A percentile compares a stretch with the other conserved stretches of the same genome.
phyloP scores from a whole-genome alignment of 2,329 filamentous ascomycete species.

The Arthrocladium fulminans region DNA sequence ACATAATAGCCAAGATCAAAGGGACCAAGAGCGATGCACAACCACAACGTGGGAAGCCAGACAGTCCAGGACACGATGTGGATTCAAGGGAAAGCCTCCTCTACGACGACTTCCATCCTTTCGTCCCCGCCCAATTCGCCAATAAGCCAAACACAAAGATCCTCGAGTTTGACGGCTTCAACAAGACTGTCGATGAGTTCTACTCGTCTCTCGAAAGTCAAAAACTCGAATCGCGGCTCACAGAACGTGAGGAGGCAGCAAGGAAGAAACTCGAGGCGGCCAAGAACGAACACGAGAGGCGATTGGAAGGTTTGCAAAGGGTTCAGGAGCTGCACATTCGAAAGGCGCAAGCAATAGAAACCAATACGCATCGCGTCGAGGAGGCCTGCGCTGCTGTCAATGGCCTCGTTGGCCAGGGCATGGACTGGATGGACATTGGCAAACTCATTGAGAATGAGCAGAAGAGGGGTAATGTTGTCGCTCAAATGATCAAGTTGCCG shows the following conservation, averaged over 20 bases:
- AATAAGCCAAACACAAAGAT: slow-evolving; percentile 57
- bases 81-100: slow-evolving; percentile 43
- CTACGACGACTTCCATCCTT: slow-evolving; percentile 95
- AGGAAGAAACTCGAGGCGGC: slow-evolving; percentile 80
- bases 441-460: slow-evolving; percentile 84
- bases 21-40: slow-evolving; percentile 23
- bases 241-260: slow-evolving; percentile 72
- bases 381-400: slow-evolving; percentile 91
- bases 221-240: slow-evolving; percentile 73
- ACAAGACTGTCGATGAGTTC: slow-evolving; percentile 90
- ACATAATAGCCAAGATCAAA: slow-evolving; percentile 67
- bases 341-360: slow-evolving; percentile 83
- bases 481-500: slow-evolving; percentile 75
- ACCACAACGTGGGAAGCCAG: slow-evolving; percentile 30
- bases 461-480: slow-evolving; percentile 70
- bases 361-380: slow-evolving; percentile 82
- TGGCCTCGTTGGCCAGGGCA: slow-evolving; percentile 80
- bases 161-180: slow-evolving; percentile 74
- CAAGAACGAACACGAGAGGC: slow-evolving; percentile 69
- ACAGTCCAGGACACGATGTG: slow-evolving; percentile 27
- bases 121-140: slow-evolving; percentile 71
- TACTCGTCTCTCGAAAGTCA: slow-evolving; percentile 95
- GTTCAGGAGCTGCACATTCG: slow-evolving; percentile 73
- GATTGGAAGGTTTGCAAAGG: slow-evolving; percentile 73
- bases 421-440: slow-evolving; percentile 94